Conservation (phyloP, 2,329 filamentous ascomycete genomes). For the Xylaria sp. region DNA sequence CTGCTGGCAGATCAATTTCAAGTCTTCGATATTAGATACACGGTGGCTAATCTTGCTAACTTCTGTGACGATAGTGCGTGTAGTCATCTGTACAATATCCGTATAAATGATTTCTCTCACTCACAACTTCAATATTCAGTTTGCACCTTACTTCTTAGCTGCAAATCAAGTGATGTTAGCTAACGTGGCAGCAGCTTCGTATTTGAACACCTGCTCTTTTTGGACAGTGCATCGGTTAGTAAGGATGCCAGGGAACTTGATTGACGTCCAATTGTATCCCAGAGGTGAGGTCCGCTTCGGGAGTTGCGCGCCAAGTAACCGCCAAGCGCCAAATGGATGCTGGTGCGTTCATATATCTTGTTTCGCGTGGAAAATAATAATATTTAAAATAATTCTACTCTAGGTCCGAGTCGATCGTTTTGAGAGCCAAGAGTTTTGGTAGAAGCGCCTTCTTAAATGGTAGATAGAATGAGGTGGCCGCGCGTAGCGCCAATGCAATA, state of each 20-base stretch:
- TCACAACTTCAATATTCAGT: background rate
- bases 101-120: background rate
- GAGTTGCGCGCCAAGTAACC: slow-evolving; percentile 25
- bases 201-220: slow-evolving; percentile 18
- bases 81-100: background rate
- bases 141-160: background rate
- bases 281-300: slow-evolving; percentile 5
- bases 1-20: background rate
- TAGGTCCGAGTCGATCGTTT: slow-evolving; percentile 16
- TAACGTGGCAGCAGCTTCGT: background rate
- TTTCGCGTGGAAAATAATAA: background rate
- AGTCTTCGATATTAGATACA: background rate
- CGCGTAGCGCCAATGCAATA: slow-evolving; percentile 15
- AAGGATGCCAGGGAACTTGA: background rate
- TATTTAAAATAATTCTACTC: background rate
- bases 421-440: slow-evolving; percentile 20
- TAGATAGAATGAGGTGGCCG: slow-evolving; percentile 15
- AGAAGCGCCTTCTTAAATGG: slow-evolving; percentile 27
- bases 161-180: background rate
- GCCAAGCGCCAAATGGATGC: slow-evolving; percentile 10
- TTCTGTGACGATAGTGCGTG: no score
- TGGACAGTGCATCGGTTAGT: slow-evolving; percentile 12
- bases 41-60: background rate
- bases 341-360: background rate
- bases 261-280: slow-evolving; percentile 9